These are phyloP conservation scores for Chimonanthus praecox DNA, from an alignment of 164 flowering plant genomes.

Conservation along the genomic window DNA sequence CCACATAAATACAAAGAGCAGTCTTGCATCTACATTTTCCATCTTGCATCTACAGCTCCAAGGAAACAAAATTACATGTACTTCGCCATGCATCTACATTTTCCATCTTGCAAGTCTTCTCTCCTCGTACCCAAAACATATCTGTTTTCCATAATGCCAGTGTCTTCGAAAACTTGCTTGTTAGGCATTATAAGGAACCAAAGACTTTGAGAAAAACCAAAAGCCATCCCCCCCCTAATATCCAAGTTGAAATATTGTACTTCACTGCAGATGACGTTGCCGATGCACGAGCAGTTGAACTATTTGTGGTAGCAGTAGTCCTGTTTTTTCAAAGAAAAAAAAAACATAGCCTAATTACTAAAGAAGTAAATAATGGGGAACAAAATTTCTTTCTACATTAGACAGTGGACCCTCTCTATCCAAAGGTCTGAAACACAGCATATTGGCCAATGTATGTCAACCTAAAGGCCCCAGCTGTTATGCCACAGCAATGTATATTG, in stretches of 20 bases:
- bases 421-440: no score
- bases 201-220: slow-evolving; percentile 11
- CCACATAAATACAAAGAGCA: background rate
- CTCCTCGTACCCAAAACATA: background rate
- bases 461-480: no score
- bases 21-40: background rate
- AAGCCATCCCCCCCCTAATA: slow-evolving; percentile 17
- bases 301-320: slow-evolving; percentile 26
- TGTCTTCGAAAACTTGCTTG: background rate
- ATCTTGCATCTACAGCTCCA: background rate
- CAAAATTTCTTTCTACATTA: background rate
- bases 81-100: background rate
- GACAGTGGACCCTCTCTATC: no score
- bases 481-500: no score
- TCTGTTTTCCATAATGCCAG: background rate
- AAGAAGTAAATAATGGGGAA: background rate
- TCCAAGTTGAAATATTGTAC: slow-evolving; percentile 12
- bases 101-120: background rate
- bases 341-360: background rate
- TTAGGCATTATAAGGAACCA: background rate
- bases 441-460: no score
- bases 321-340: slow-evolving; percentile 20
- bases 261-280: slow-evolving; percentile 24
- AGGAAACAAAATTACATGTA: background rate
- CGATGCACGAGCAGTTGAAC: slow-evolving; percentile 23